These are phyloP conservation scores for Pyracantha coccinea DNA, from an alignment of 331 rosid genomes.

Conservation along the genomic window DNA sequence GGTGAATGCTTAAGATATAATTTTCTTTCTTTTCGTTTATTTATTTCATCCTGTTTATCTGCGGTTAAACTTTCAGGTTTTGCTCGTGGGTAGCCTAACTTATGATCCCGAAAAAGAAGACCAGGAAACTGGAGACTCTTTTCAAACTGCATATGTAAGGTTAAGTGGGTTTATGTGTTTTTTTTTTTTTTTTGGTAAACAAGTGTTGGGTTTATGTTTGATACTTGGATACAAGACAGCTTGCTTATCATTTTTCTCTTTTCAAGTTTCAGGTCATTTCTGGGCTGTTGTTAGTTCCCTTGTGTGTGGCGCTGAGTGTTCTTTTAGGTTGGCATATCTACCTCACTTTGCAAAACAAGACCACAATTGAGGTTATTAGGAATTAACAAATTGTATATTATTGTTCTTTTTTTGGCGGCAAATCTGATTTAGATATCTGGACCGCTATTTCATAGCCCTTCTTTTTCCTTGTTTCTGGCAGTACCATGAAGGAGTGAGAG, in stretches of 20 bases:
- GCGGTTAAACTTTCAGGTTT: constrained; percentile 43
- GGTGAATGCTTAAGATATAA: background rate
- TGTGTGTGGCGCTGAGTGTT: constrained; percentile 57
- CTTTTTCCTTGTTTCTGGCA: constrained; percentile 25
- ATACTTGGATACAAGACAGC: constrained; percentile 9
- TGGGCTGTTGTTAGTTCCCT: constrained; percentile 66
- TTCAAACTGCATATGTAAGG: constrained; percentile 71
- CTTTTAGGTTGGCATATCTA: constrained; percentile 94
- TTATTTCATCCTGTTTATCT: constrained; percentile 2
- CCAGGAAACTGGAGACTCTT: constrained; percentile 50
- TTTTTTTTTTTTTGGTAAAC: no score
- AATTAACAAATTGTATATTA: constrained; percentile 7
- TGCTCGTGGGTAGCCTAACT: constrained; percentile 80
- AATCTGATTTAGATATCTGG: constrained; percentile 6
- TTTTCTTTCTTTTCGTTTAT: background rate
- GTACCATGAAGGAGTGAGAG: constrained; percentile 96
- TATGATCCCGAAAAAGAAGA: constrained; percentile 53
- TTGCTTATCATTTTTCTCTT: constrained; percentile 17
- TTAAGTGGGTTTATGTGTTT: no score
- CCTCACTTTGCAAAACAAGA: constrained; percentile 84
- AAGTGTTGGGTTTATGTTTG: constrained; percentile 7
- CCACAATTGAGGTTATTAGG: constrained; percentile 81
- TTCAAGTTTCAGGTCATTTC: constrained; percentile 59
- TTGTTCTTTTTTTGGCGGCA: constrained; percentile 17
- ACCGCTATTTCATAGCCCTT: constrained; percentile 19